A percentile compares a stretch with the other conserved stretches of the same genome.
Evolutionary conservation across 2,329 filamentous ascomycete genomes (phyloP).

Genomic region (Claviceps africana): DNA sequence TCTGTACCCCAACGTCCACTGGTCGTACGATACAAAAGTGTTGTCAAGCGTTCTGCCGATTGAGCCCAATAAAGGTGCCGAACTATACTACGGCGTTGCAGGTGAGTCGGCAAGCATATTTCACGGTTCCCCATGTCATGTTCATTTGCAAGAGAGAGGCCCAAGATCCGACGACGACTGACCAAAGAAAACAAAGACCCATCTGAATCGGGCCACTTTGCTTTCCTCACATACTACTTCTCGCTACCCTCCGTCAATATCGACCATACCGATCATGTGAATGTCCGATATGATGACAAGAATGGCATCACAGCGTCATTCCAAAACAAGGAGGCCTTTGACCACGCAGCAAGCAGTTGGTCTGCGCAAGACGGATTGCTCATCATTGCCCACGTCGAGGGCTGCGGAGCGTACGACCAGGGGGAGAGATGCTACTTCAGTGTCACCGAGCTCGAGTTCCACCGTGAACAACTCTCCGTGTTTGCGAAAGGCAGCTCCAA

Average conservation of each 20-base stretch:
- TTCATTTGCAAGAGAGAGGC: too few species aligned
- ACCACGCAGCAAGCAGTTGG: slow-evolving; percentile 13
- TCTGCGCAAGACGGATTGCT: slow-evolving; percentile 9
- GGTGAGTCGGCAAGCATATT: background rate
- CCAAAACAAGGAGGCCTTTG: slow-evolving; percentile 10
- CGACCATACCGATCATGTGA: slow-evolving; percentile 14
- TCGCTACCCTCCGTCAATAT: slow-evolving; percentile 16
- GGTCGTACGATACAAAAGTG: slow-evolving; percentile 12
- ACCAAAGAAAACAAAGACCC: slow-evolving; percentile 8
- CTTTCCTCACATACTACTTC: slow-evolving; percentile 15
- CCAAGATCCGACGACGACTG: background rate
- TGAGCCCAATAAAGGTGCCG: slow-evolving; percentile 8
- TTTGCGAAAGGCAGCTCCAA: slow-evolving; percentile 10
- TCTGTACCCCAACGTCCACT: slow-evolving; percentile 10
- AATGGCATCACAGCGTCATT: slow-evolving; percentile 9
- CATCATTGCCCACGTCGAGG: slow-evolving; percentile 13
- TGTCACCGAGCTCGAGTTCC: slow-evolving; percentile 9
- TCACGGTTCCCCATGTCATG: background rate
- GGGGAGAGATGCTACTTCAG: slow-evolving; percentile 19
- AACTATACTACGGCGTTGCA: slow-evolving; percentile 14
- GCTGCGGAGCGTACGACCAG: slow-evolving; percentile 14
- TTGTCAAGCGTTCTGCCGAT: slow-evolving; percentile 13
- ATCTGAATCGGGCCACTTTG: slow-evolving; percentile 12
- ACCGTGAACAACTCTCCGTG: slow-evolving; percentile 7
- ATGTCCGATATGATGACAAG: slow-evolving; percentile 2